Conservation (phyloP, 2,329 filamentous ascomycete genomes). For the Monilinia aucupariae region DNA sequence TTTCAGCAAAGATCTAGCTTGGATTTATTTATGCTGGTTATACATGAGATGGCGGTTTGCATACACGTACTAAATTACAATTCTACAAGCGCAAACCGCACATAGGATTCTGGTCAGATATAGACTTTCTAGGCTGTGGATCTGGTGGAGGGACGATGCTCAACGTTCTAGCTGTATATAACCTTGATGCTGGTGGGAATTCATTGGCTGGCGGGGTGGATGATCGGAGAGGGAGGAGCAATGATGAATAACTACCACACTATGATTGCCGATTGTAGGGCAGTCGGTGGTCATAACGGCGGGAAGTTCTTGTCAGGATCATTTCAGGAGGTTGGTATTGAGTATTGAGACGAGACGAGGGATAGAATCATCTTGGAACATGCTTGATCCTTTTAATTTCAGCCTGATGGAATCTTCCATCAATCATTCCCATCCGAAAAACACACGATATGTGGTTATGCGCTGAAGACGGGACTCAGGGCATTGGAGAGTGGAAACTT, state of each 20-base stretch:
- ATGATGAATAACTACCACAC: constrained; percentile 14
- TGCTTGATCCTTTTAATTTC: constrained; percentile 38
- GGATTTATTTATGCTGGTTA: constrained; percentile 10
- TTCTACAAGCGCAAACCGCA: constrained; percentile 7
- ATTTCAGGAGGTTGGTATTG: constrained; percentile 48
- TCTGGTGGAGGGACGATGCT: constrained; percentile 6
- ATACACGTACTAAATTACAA: constrained; percentile 9
- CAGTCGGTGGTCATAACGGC: neutral
- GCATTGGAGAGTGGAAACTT: constrained; percentile 42
- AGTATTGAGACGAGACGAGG: constrained; percentile 46
- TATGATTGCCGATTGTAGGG: constrained; percentile 1
- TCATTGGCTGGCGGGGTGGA: constrained; percentile 9
- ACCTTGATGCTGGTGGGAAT: neutral
- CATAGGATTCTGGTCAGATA: constrained; percentile 8
- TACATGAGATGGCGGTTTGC: constrained; percentile 5
- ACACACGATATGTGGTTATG: too few relatives aligned
- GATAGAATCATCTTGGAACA: constrained; percentile 48
- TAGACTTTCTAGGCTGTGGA: constrained; percentile 11
- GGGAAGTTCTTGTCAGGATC: constrained; percentile 7
- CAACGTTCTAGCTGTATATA: constrained; percentile 12
- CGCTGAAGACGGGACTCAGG: constrained; percentile 41
- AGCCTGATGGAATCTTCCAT: constrained; percentile 22
- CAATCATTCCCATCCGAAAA: too few relatives aligned
- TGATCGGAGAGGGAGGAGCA: constrained; percentile 8
- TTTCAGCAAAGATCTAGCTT: constrained; percentile 13